Percentiles rank a stretch among this genome's conserved stretches.
Evolutionary conservation across 2,329 filamentous ascomycete genomes (phyloP).

Genomic region (Volutella citrinella): DNA sequence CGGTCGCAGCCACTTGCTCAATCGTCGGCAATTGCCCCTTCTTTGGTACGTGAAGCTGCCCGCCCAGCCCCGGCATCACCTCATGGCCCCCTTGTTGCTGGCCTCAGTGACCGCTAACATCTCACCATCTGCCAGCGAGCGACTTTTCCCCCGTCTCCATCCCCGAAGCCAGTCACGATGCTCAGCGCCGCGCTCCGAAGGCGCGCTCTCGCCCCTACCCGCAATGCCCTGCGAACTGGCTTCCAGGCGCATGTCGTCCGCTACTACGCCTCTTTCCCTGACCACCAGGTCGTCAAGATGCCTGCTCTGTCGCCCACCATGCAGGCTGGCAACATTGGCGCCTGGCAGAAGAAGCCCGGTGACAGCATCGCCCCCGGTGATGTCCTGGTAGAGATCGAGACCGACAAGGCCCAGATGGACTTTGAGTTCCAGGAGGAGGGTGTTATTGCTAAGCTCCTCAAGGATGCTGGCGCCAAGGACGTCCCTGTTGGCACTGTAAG

Average conservation of each 20-base stretch:
- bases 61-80: conserved; percentile 14
- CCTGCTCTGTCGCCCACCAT: conserved; percentile 97
- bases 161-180: conserved; percentile 39
- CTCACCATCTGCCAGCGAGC: conserved; percentile 22
- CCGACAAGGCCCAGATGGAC: conserved; percentile 99
- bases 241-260: conserved; percentile 55
- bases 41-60: conserved; percentile 17
- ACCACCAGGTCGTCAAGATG: conserved; percentile 96
- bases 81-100: conserved; percentile 6
- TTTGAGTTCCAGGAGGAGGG: conserved; percentile 99
- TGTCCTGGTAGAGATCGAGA: conserved; percentile 97
- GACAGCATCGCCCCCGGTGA: conserved; percentile 86
- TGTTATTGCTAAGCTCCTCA: conserved; percentile 89
- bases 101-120: conserved; percentile 17
- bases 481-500: conserved; percentile 90
- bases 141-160: conserved; percentile 27
- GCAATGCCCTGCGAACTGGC: conserved; percentile 49
- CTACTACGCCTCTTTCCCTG: conserved; percentile 81
- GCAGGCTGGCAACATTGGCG: conserved; percentile 92
- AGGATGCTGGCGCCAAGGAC: conserved; percentile 91
- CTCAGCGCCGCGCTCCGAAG: conserved; percentile 62
- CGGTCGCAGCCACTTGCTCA: conserved; percentile 19
- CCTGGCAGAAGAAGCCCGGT: conserved; percentile 96
- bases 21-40: conserved; percentile 23
- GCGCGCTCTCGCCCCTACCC: conserved; percentile 53